phyloP scores from a whole-genome alignment of 192 early-diverging fungal genomes.

The Umbelopsis vinacea region DNA sequence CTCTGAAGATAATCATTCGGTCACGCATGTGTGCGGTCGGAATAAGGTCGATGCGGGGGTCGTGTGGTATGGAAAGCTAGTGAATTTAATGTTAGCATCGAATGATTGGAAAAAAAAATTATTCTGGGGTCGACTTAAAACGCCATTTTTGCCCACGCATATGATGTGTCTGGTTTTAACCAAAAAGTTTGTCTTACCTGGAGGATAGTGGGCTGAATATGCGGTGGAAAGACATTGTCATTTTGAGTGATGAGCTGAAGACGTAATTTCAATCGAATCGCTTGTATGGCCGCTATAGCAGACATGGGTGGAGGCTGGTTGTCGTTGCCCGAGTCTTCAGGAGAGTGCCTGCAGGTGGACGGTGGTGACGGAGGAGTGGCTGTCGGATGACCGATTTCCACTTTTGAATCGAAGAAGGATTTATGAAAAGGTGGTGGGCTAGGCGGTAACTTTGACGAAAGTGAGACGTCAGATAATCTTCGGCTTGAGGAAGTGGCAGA shows the following conservation, averaged over 20 bases:
- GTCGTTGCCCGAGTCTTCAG: neutral
- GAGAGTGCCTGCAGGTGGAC: neutral
- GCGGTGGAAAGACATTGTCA: conserved; percentile 22
- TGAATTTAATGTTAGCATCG: neutral
- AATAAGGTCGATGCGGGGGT: conserved; percentile 44
- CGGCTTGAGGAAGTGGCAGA: neutral
- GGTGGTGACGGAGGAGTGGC: neutral
- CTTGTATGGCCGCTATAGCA: conserved; percentile 33
- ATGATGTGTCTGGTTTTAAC: neutral
- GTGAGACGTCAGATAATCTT: neutral
- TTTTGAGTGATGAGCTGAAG: conserved; percentile 28
- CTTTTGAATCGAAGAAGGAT: conserved; percentile 2
- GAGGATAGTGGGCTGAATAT: conserved; percentile 32
- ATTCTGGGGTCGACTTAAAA: neutral
- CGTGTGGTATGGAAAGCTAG: conserved; percentile 41
- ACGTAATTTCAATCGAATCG: conserved; percentile 30
- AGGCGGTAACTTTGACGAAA: neutral
- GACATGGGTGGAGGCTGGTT: conserved; percentile 1
- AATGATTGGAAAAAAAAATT: conserved; percentile 10
- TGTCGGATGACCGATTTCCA: neutral
- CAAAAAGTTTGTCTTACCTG: conserved; percentile 27
- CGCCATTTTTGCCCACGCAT: neutral
- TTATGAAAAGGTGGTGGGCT: conserved; percentile 12
- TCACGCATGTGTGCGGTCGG: conserved; percentile 43
- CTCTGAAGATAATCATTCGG: conserved; percentile 47